Percentiles rank a stretch among this genome's conserved stretches.
Evolutionary conservation across 2,329 filamentous ascomycete species (phyloP).

Genomic region (Beauveria medogensis): DNA sequence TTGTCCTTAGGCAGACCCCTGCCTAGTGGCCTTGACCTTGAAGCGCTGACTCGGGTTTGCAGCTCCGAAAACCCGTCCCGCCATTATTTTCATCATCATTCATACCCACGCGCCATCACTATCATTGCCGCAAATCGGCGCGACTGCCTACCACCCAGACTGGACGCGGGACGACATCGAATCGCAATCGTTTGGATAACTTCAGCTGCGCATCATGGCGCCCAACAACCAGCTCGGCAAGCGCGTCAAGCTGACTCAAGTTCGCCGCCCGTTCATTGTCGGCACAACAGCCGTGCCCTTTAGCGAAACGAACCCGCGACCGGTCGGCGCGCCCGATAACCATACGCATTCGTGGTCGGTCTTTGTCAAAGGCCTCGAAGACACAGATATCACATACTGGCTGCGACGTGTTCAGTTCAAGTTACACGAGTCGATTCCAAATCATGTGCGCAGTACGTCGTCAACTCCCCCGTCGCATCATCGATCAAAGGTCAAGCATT

Average conservation of each 20-base stretch:
- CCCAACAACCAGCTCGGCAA: conserved; percentile 51
- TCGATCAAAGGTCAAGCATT: background rate
- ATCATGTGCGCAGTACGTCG: conserved; percentile 68
- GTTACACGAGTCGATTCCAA: conserved; percentile 92
- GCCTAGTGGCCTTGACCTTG: background rate
- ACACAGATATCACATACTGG: conserved; percentile 90
- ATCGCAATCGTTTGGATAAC: background rate
- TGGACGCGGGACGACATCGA: background rate
- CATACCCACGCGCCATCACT: background rate
- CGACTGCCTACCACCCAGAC: background rate
- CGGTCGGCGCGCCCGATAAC: conserved; percentile 68
- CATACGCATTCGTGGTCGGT: conserved; percentile 97
- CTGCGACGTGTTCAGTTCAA: conserved; percentile 97
- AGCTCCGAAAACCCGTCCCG: background rate
- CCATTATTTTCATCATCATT: background rate
- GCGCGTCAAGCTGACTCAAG: conserved; percentile 57
- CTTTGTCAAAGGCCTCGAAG: conserved; percentile 84
- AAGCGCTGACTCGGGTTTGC: background rate
- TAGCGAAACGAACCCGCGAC: conserved; percentile 72
- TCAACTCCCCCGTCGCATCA: conserved; percentile 14
- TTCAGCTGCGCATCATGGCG: conserved; percentile 38
- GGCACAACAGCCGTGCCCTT: conserved; percentile 74
- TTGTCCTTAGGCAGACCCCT: conserved; percentile 8
- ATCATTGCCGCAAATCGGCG: background rate
- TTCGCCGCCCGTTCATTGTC: conserved; percentile 60